Percentiles rank a stretch among this genome's conserved stretches.
Conservation (phyloP, 768 basidiomycete genomes). For the Auriscalpium orientale region DNA sequence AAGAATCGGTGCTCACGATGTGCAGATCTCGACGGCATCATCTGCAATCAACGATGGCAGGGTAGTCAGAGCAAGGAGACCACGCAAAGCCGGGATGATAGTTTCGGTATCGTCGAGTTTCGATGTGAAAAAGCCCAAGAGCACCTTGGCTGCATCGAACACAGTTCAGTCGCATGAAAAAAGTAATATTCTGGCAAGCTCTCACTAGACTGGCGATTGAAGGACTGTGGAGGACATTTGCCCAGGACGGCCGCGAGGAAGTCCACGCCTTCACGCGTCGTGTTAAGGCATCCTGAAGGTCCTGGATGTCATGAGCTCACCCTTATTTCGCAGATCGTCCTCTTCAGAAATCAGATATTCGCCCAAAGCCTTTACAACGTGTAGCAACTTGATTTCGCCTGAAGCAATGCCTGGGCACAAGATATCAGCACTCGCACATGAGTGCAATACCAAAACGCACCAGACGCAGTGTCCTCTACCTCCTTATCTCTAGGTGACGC, state of each 20-base stretch:
- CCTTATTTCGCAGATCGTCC: slow-evolving; percentile 69
- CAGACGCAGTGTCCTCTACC: slow-evolving; percentile 18
- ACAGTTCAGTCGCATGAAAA: background rate
- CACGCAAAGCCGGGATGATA: slow-evolving; percentile 73
- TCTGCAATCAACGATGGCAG: slow-evolving; percentile 54
- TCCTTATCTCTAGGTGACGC: slow-evolving; percentile 20
- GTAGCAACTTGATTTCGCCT: slow-evolving; percentile 53
- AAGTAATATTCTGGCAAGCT: background rate
- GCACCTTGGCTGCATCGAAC: slow-evolving; percentile 61
- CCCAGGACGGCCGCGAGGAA: slow-evolving; percentile 69
- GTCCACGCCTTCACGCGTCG: slow-evolving; percentile 59
- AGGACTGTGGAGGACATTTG: slow-evolving; percentile 47
- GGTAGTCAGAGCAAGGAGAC: slow-evolving; percentile 57
- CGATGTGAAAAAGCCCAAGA: slow-evolving; percentile 75
- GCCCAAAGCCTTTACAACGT: slow-evolving; percentile 80
- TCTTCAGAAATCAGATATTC: slow-evolving; percentile 87
- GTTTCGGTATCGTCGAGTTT: slow-evolving; percentile 85
- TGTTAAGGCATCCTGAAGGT: background rate
- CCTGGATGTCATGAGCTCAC: slow-evolving; percentile 28
- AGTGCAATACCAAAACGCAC: slow-evolving; percentile 8
- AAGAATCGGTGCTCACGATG: slow-evolving; percentile 43
- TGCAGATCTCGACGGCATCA: slow-evolving; percentile 54
- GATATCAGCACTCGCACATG: background rate
- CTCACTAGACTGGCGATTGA: slow-evolving; percentile 82
- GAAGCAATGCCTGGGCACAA: slow-evolving; percentile 40